Evolutionary conservation across 2,329 filamentous ascomycete genomes (phyloP).

Genomic region (Cryphonectria parasitica): DNA sequence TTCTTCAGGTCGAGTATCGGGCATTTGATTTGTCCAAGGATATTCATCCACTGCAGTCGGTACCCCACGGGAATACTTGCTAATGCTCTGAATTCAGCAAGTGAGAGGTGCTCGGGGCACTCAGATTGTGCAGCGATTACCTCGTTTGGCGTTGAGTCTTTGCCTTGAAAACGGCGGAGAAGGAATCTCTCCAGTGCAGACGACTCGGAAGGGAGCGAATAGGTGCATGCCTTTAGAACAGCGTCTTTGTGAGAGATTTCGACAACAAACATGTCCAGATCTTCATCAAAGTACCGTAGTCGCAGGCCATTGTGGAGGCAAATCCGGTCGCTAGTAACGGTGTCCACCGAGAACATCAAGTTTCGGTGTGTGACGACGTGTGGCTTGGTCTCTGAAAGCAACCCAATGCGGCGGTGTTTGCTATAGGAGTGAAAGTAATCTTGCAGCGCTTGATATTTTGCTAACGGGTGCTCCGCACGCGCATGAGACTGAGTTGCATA

Average conservation of each 20-base stretch:
- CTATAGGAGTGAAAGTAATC: not conserved
- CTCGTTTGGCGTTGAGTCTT: slow-evolving; percentile 47
- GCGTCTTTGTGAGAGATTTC: slow-evolving; percentile 27
- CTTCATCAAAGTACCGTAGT: slow-evolving; percentile 45
- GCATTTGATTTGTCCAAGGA: slow-evolving; percentile 53
- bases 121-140: slow-evolving; percentile 53
- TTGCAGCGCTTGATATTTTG: not conserved
- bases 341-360: slow-evolving; percentile 10
- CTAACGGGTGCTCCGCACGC: not conserved
- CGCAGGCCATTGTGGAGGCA: slow-evolving; percentile 51
- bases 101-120: slow-evolving; percentile 52
- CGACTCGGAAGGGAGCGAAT: slow-evolving; percentile 40
- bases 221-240: slow-evolving; percentile 44
- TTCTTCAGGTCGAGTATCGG: slow-evolving; percentile 56
- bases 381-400: slow-evolving; percentile 44
- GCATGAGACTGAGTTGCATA: slow-evolving; percentile 12
- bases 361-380: slow-evolving; percentile 42
- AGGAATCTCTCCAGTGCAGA: slow-evolving; percentile 46
- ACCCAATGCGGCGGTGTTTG: slow-evolving; percentile 32
- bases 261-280: slow-evolving; percentile 25
- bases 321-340: slow-evolving; percentile 41
- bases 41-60: slow-evolving; percentile 58
- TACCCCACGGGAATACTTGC: slow-evolving; percentile 51
- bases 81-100: slow-evolving; percentile 61
- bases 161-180: slow-evolving; percentile 35